phyloP scores from a whole-genome alignment of 2,329 filamentous ascomycete species.

The Clonostachys rosea region DNA sequence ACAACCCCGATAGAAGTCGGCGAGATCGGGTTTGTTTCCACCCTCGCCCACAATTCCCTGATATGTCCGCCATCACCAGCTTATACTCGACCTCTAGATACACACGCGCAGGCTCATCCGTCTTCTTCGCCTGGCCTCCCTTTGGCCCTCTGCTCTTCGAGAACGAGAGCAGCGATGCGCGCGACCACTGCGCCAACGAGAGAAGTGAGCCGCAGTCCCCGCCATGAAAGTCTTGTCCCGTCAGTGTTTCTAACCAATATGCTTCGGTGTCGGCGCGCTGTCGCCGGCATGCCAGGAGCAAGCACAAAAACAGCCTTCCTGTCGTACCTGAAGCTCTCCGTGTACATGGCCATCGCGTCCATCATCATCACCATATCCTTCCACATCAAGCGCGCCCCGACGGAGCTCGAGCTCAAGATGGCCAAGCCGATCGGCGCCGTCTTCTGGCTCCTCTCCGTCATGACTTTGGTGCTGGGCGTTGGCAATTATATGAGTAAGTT shows the following conservation, averaged over 20 bases:
- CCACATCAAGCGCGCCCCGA: slow-evolving; percentile 74
- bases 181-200: slow-evolving; percentile 78
- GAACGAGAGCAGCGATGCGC: slow-evolving; percentile 68
- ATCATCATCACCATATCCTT: slow-evolving; percentile 92
- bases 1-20: slow-evolving; percentile 38
- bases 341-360: slow-evolving; percentile 88
- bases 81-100: background rate
- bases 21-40: slow-evolving; percentile 25
- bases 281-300: background rate
- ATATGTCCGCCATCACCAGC: background rate
- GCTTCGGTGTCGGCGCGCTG: too few relatives aligned
- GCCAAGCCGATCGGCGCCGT: slow-evolving; percentile 79
- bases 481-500: slow-evolving; percentile 77
- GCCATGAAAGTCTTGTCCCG: too few relatives aligned
- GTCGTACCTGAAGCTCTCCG: slow-evolving; percentile 81
- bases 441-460: slow-evolving; percentile 79
- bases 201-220: slow-evolving; percentile 41
- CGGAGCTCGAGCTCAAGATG: slow-evolving; percentile 66
- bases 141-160: slow-evolving; percentile 68
- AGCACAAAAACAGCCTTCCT: slow-evolving; percentile 57
- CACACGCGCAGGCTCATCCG: slow-evolving; percentile 18
- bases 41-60: background rate
- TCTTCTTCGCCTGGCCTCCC: slow-evolving; percentile 58
- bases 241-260: too few relatives aligned
- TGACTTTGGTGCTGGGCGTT: slow-evolving; percentile 73